phyloP scores from a whole-genome alignment of 2,329 filamentous ascomycete genomes.

The Hansfordia pulvinata region DNA sequence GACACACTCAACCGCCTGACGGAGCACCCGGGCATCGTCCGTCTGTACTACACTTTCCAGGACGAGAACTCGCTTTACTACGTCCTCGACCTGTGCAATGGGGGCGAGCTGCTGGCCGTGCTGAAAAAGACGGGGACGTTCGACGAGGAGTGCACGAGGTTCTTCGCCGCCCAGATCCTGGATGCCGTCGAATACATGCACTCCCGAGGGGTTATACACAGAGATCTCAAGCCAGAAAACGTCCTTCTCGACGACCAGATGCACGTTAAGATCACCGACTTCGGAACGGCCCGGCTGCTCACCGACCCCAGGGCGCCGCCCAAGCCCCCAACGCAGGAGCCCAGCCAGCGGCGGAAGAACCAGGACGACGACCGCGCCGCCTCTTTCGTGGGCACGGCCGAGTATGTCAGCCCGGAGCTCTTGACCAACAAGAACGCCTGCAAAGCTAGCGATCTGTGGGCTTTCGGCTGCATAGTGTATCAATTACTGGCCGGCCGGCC shows the following conservation, averaged over 20 bases:
- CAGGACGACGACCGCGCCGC: slow-evolving; percentile 63
- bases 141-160: slow-evolving; percentile 84
- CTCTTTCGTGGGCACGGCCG: slow-evolving; percentile 93
- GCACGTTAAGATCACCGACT: slow-evolving; percentile 98
- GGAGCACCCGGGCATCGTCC: slow-evolving; percentile 90
- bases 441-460: slow-evolving; percentile 96
- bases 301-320: slow-evolving; percentile 40
- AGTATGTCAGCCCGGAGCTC: slow-evolving; percentile 97
- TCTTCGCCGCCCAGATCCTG: slow-evolving; percentile 91
- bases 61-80: slow-evolving; percentile 95
- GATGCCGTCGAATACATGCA: slow-evolving; percentile 99
- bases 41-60: slow-evolving; percentile 97
- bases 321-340: slow-evolving; percentile 26
- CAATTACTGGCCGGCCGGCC: slow-evolving; percentile 91
- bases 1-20: slow-evolving; percentile 93
- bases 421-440: slow-evolving; percentile 93
- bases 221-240: slow-evolving; percentile 94
- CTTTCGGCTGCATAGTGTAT: slow-evolving; percentile 95
- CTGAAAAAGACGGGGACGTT: slow-evolving; percentile 92
- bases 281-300: slow-evolving; percentile 92
- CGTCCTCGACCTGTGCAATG: slow-evolving; percentile 83
- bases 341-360: slow-evolving; percentile 20
- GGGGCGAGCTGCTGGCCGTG: slow-evolving; percentile 82
- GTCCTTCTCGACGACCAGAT: slow-evolving; percentile 89
- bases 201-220: slow-evolving; percentile 85